A percentile compares a stretch with the other conserved stretches of the same genome.
These are phyloP conservation scores for Fusarium sp. DNA, from an alignment of 2,329 filamentous ascomycete species.

Conservation along the genomic window DNA sequence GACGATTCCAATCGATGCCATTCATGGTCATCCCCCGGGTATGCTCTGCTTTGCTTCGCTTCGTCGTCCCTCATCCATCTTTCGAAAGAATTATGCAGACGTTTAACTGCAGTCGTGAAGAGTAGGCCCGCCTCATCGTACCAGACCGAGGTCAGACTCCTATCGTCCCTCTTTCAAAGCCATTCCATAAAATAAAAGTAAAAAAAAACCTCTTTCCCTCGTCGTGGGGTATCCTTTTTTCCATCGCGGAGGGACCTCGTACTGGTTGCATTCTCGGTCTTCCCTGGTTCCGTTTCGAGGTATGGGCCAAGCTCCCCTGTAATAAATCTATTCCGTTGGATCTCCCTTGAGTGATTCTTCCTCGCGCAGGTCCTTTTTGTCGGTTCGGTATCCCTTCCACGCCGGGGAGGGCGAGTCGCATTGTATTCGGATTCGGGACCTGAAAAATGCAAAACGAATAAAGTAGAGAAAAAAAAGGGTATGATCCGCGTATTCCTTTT, in stretches of 20 bases:
- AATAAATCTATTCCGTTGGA: constrained; percentile 43
- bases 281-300: constrained; percentile 43
- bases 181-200: constrained; percentile 25
- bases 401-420: constrained; percentile 38
- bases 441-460: constrained; percentile 40
- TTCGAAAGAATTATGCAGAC: constrained; percentile 48
- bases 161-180: constrained; percentile 36
- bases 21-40: constrained; percentile 13
- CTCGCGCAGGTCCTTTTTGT: constrained; percentile 25
- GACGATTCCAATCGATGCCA: constrained; percentile 21
- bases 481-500: constrained; percentile 55
- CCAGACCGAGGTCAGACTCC: constrained; percentile 44
- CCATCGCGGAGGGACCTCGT: constrained; percentile 40
- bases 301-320: constrained; percentile 41
- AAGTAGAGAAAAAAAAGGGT: constrained; percentile 45
- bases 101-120: constrained; percentile 41
- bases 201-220: constrained; percentile 28
- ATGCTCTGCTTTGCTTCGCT: too few relatives aligned
- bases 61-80: constrained; percentile 34
- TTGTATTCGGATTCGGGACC: constrained; percentile 27
- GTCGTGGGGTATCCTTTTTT: constrained; percentile 41
- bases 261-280: constrained; percentile 50
- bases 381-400: constrained; percentile 22
- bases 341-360: constrained; percentile 39
- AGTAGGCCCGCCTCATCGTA: constrained; percentile 45